phyloP scores from a whole-genome alignment of 495 filamentous ascomycete species.

The Cercophora scortea region DNA sequence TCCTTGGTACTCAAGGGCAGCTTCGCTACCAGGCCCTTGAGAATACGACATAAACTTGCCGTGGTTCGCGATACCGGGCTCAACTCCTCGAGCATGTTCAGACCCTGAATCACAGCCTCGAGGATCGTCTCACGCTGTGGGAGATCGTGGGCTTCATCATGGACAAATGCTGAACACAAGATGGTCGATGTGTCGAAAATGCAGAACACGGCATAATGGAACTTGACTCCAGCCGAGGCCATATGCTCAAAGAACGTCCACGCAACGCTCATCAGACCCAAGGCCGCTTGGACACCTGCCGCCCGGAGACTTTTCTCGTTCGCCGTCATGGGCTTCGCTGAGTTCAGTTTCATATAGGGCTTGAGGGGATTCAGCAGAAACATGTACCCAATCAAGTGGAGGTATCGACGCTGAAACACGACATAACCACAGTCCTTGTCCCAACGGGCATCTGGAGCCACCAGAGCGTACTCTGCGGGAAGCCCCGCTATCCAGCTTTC shows the following conservation, averaged over 20 bases:
- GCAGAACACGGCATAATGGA: conserved; percentile 45
- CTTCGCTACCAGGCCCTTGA: conserved; percentile 15
- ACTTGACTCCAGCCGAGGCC: conserved; percentile 38
- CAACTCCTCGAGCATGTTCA: conserved; percentile 32
- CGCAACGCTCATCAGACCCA: conserved; percentile 35
- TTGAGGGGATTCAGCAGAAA: conserved; percentile 37
- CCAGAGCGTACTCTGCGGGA: conserved; percentile 32
- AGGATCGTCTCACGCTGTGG: conserved; percentile 35
- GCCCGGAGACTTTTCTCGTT: conserved; percentile 19
- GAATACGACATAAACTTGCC: conserved; percentile 18
- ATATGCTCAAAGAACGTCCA: conserved; percentile 33
- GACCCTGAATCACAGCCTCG: conserved; percentile 27
- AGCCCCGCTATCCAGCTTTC: conserved; percentile 34
- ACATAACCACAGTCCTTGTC: conserved; percentile 35
- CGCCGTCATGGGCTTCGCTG: conserved; percentile 18
- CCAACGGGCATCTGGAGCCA: conserved; percentile 35
- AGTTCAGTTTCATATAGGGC: conserved; percentile 31
- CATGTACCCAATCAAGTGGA: conserved; percentile 42
- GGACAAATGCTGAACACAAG: conserved; percentile 43
- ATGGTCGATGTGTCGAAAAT: conserved; percentile 45
- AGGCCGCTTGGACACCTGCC: conserved; percentile 30
- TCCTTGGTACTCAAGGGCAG: conserved; percentile 18
- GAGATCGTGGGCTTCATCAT: conserved; percentile 34
- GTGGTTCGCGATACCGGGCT: conserved; percentile 18
- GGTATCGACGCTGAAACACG: conserved; percentile 40